phyloP scores from a whole-genome alignment of 345 rosid species.

The Arabidopsis thaliana region DNA sequence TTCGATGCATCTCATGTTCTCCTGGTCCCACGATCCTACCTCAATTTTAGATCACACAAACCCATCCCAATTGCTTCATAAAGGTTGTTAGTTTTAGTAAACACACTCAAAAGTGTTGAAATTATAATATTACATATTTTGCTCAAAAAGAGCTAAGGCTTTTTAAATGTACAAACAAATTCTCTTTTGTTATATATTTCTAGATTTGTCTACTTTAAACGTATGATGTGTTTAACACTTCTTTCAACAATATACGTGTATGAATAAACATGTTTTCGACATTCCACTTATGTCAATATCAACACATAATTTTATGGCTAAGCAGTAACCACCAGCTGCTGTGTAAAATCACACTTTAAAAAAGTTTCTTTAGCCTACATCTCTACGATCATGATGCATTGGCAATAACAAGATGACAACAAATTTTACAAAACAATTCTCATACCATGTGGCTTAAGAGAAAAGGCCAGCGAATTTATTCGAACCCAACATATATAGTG shows the following conservation, averaged over 20 bases:
- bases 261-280: neutral
- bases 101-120: neutral
- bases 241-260: neutral
- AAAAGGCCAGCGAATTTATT: slow-evolving; percentile 15
- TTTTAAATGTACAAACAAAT: neutral
- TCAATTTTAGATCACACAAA: neutral
- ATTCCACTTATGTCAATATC: neutral
- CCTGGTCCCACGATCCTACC: slow-evolving; percentile 31
- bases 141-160: neutral
- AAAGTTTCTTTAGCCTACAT: neutral
- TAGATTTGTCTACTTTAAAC: neutral
- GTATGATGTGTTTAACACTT: neutral
- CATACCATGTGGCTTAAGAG: neutral
- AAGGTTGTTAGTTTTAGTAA: neutral
- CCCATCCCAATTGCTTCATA: neutral
- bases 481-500: slow-evolving; percentile 10
- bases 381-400: neutral
- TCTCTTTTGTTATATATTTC: neutral
- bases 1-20: slow-evolving; percentile 35
- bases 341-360: slow-evolving; percentile 8
- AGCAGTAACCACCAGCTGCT: neutral
- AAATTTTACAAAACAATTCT: neutral
- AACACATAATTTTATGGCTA: neutral
- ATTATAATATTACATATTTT: too few species aligned
- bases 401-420: neutral